Conservation (phyloP, 495 filamentous ascomycete species). For the Letharia lupina region DNA sequence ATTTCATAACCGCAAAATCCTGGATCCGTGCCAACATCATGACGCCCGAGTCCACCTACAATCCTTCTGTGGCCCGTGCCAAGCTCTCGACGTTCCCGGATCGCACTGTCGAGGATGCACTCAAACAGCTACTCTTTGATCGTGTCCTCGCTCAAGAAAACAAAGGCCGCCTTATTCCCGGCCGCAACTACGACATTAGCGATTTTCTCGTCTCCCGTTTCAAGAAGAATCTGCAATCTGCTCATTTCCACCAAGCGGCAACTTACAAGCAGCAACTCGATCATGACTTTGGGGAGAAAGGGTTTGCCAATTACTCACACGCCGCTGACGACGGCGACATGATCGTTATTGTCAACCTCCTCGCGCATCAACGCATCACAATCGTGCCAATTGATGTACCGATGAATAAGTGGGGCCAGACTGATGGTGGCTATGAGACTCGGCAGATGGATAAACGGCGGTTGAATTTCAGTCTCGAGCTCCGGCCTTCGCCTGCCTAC, state of each 20-base stretch:
- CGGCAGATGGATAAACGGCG: conserved; percentile 58
- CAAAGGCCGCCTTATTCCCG: conserved; percentile 42
- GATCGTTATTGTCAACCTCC: conserved; percentile 60
- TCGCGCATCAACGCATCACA: conserved; percentile 50
- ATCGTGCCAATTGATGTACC: conserved; percentile 50
- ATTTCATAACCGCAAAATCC: conserved; percentile 44
- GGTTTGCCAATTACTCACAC: conserved; percentile 33
- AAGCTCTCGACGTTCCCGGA: conserved; percentile 40
- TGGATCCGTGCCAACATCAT: conserved; percentile 52
- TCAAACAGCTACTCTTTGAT: conserved; percentile 49
- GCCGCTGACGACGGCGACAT: conserved; percentile 56
- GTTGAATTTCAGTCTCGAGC: conserved; percentile 53
- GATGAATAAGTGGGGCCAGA: conserved; percentile 62
- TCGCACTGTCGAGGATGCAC: conserved; percentile 43
- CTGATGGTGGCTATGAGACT: conserved; percentile 62
- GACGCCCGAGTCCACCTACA: conserved; percentile 44
- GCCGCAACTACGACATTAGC: conserved; percentile 36
- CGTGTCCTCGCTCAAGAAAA: conserved; percentile 53
- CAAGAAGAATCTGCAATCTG: conserved; percentile 24
- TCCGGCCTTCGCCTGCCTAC: conserved; percentile 51
- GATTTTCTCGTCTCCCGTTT: conserved; percentile 25
- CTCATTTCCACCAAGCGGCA: conserved; percentile 29
- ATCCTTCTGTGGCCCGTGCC: conserved; percentile 33
- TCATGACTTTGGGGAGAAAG: conserved; percentile 31
- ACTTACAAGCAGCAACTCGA: conserved; percentile 33